Evolutionary conservation across 257 asterid species (phyloP).

Genomic region (Ligustrum vulgare): DNA sequence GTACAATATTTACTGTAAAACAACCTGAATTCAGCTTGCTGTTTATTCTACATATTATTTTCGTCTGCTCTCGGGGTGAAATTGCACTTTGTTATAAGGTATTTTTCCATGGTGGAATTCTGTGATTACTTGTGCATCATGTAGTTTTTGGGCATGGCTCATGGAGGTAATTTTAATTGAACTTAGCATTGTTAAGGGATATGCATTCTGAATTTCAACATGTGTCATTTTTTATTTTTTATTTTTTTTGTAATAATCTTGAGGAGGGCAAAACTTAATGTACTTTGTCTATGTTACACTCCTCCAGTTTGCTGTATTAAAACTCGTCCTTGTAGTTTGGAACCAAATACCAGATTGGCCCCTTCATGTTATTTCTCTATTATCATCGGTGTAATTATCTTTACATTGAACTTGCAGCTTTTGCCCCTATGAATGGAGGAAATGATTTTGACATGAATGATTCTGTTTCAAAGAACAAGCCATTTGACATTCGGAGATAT

Average conservation of each 20-base stretch:
- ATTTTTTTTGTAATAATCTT: constrained; percentile 6
- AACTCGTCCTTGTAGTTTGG: background rate
- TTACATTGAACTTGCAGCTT: background rate
- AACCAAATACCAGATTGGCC: background rate
- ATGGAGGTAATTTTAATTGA: background rate
- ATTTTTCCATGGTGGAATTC: background rate
- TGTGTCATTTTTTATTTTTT: background rate
- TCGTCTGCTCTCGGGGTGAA: constrained; percentile 5
- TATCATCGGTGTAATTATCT: background rate
- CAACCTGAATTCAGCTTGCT: background rate
- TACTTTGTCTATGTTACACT: background rate
- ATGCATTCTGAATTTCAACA: no score
- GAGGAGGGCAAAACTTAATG: background rate
- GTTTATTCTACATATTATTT: constrained; percentile 8
- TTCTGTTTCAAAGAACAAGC: background rate
- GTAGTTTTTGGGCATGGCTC: background rate
- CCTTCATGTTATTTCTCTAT: background rate
- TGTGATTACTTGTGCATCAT: background rate
- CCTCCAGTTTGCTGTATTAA: background rate
- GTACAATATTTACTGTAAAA: background rate
- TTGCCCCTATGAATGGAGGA: constrained; percentile 8
- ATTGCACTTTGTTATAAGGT: background rate
- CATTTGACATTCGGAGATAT: constrained; percentile 1
- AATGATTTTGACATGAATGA: background rate
- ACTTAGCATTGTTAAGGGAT: background rate